Evolutionary conservation across 2,329 filamentous ascomycete genomes (phyloP).

Genomic region (Chalara sp.): DNA sequence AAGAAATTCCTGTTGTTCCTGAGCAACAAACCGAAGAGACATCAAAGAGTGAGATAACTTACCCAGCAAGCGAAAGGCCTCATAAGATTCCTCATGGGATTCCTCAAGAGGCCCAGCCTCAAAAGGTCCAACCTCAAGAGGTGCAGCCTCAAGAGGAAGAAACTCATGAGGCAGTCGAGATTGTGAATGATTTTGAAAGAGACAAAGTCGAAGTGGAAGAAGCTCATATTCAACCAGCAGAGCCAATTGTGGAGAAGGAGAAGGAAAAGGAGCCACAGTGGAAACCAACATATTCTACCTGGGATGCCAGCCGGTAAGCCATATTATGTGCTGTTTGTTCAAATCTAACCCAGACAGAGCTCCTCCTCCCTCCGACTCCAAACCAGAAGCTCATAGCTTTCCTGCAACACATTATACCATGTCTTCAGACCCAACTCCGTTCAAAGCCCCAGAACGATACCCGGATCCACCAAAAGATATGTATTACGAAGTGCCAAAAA

Average conservation of each 20-base stretch:
- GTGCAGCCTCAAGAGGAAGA: too few relatives aligned
- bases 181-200: slow-evolving; percentile 10
- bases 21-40: slow-evolving; percentile 11
- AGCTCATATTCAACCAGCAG: slow-evolving; percentile 4
- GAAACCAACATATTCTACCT: slow-evolving; percentile 23
- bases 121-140: too few relatives aligned
- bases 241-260: slow-evolving; percentile 14
- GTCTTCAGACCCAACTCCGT: slow-evolving; percentile 68
- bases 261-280: slow-evolving; percentile 10
- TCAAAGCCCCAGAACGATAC: slow-evolving; percentile 69
- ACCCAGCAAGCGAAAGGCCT: slow-evolving; percentile 16
- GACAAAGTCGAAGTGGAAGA: neutral
- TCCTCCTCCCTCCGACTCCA: slow-evolving; percentile 57
- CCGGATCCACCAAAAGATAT: slow-evolving; percentile 80
- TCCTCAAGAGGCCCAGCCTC: too few relatives aligned
- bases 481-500: slow-evolving; percentile 76
- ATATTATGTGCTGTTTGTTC: slow-evolving; percentile 18
- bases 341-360: slow-evolving; percentile 25
- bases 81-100: neutral
- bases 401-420: slow-evolving; percentile 75
- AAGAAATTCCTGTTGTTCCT: too few relatives aligned
- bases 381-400: slow-evolving; percentile 80
- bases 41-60: slow-evolving; percentile 17
- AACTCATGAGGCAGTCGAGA: slow-evolving; percentile 15
- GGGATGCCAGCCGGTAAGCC: slow-evolving; percentile 44